Base-by-base conservation (phyloP, 768 basidiomycete genomes). In the Hericium rajendrae region DNA sequence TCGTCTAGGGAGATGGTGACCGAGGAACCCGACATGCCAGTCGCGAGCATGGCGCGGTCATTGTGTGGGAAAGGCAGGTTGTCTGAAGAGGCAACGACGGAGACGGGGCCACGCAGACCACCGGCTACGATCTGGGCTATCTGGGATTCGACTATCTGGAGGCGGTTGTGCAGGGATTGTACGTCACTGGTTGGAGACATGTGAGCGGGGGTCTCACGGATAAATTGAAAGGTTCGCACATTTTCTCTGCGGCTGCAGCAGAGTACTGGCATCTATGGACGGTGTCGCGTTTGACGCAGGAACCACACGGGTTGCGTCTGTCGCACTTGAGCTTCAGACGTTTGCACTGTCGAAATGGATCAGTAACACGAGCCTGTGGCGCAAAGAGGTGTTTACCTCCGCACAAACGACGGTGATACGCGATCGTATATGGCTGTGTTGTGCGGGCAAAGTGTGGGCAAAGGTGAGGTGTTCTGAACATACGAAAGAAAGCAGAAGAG, bases 251-350 rank as follows among this genome's bases (percentile, higher is more conserved):
- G 0, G 90, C 90, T 15, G 86, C 88, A 22, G 86, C 82, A 0
- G 88, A 88, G 68, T 91, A 91, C 5, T 85, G 76, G 64, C 88
- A 91, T 62, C 86, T 76, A 3, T 74, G 72, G 11, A 86, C 78
- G 0, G 86, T 88, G 65, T 88, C 85, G 59, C 89, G 84, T 67
- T 91, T 91, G 16, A 82, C 77, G 63, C 91, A 92, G 26, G 83
- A 84, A 0, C 82, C 81, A 62, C 90, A 92, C 0, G 90, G 90
- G 2, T 77, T 81, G 20, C 84, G 79, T 40, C 90, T 75, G 71
- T 92, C 90, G 66, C 90, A 93, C 73, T 85, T 90, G 54, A 92
- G 78, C 64, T 93, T 93, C 54, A 92, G 77, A 4, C 90, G 87
- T 69, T 92, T 92, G 74, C 90, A 93, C 86, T 92, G 66, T 26